Conservation (phyloP, 2,329 filamentous ascomycete species). For the Clonostachys rosea region DNA sequence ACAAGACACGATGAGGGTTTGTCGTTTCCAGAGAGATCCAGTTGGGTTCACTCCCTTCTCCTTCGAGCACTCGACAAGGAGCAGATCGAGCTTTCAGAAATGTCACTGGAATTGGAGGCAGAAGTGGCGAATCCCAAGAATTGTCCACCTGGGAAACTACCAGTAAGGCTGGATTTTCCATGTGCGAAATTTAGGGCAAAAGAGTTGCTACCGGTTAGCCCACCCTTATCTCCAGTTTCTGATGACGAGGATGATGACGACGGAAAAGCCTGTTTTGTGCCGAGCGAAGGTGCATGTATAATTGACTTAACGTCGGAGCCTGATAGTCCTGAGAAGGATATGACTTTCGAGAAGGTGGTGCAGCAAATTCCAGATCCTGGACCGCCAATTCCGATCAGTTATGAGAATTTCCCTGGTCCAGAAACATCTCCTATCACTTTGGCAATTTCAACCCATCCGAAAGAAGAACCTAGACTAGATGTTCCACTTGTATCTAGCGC, state of each 20-base stretch:
- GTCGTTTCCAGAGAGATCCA: slow-evolving; percentile 11
- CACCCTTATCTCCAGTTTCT: slow-evolving; percentile 17
- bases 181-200: not conserved
- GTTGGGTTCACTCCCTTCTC: slow-evolving; percentile 13
- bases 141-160: not conserved
- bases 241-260: slow-evolving; percentile 3
- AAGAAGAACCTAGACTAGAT: not conserved
- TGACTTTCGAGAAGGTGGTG: no score
- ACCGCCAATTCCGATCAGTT: no score
- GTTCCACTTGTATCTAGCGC: not conserved
- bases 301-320: slow-evolving; percentile 23
- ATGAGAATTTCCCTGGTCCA: no score
- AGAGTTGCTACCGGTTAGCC: slow-evolving; percentile 12
- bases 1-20: slow-evolving; percentile 17
- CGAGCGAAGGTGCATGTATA: slow-evolving; percentile 5
- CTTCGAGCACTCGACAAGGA: slow-evolving; percentile 17
- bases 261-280: slow-evolving; percentile 9
- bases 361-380: no score
- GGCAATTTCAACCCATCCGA: no score
- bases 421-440: no score
- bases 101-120: not conserved
- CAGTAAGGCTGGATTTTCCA: not conserved
- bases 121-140: not conserved
- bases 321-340: slow-evolving; percentile 10
- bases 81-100: slow-evolving; percentile 1